Conservation (phyloP, 345 rosid genomes). For the Citrus glauca region DNA sequence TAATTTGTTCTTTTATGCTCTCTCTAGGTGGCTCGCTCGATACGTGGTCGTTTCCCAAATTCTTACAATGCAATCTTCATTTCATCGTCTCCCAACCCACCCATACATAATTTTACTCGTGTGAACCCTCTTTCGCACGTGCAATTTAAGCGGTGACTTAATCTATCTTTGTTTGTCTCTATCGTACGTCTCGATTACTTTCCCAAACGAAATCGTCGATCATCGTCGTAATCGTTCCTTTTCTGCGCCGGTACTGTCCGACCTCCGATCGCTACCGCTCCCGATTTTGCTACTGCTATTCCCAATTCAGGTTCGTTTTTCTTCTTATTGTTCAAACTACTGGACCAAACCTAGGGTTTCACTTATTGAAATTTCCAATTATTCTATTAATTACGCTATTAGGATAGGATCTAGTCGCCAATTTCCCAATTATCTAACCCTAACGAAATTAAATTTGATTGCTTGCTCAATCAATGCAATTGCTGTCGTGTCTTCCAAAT, state of each 20-base stretch:
- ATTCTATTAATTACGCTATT: not conserved
- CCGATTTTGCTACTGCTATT: not conserved
- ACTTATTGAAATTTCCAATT: not conserved
- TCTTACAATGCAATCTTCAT: not conserved
- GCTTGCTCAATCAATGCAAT: not conserved
- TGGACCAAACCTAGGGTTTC: slow-evolving; percentile 10
- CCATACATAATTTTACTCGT: not conserved
- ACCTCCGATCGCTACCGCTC: slow-evolving; percentile 1
- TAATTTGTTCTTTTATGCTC: not conserved
- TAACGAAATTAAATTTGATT: not conserved
- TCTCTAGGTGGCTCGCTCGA: not conserved
- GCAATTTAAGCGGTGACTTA: slow-evolving; percentile 13
- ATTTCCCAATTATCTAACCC: not conserved
- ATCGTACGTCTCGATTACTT: not conserved
- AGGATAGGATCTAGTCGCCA: not conserved
- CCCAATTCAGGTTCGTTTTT: slow-evolving; percentile 9
- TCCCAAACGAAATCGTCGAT: slow-evolving; percentile 9
- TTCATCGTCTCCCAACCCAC: not conserved
- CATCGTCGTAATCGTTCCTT: not conserved
- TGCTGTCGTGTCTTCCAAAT: not conserved
- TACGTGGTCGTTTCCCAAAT: not conserved
- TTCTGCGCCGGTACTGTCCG: not conserved
- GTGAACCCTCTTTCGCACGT: slow-evolving; percentile 8
- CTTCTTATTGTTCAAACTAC: not conserved
- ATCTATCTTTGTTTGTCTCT: not conserved